Conservation (phyloP, 2,329 filamentous ascomycete species). For the Colletotrichum sp. region DNA sequence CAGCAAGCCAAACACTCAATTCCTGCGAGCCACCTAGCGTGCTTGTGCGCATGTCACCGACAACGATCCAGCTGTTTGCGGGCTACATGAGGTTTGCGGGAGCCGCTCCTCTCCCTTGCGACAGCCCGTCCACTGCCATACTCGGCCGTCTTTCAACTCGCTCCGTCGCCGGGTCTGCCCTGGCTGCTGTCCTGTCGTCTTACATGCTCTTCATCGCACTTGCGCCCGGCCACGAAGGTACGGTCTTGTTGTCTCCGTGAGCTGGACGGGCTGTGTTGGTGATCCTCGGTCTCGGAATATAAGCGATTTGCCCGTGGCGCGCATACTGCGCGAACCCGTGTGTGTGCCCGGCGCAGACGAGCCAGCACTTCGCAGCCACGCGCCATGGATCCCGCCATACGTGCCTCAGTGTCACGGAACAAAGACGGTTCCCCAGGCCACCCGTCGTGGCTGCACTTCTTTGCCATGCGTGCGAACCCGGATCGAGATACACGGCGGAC, state of each 20-base stretch:
- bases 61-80: neutral
- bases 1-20: neutral
- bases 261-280: neutral
- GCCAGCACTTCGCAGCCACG: neutral
- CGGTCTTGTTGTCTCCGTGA: neutral
- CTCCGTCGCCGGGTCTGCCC: neutral
- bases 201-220: neutral
- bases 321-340: neutral
- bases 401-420: conserved; percentile 6
- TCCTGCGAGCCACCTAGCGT: neutral
- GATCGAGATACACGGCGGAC: conserved; percentile 7
- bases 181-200: neutral
- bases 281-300: neutral
- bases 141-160: neutral
- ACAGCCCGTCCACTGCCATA: neutral
- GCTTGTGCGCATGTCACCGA: neutral
- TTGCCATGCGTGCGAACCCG: conserved; percentile 4
- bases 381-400: neutral
- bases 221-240: neutral
- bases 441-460: conserved; percentile 1
- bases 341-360: neutral
- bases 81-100: neutral
- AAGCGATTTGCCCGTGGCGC: neutral
- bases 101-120: neutral
- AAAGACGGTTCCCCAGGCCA: conserved; percentile 8